Evolutionary conservation across 2,329 filamentous ascomycete species (phyloP), one percentile per base, ranked within the genome.

Genomic region (Aspergillus aculeatus): DNA sequence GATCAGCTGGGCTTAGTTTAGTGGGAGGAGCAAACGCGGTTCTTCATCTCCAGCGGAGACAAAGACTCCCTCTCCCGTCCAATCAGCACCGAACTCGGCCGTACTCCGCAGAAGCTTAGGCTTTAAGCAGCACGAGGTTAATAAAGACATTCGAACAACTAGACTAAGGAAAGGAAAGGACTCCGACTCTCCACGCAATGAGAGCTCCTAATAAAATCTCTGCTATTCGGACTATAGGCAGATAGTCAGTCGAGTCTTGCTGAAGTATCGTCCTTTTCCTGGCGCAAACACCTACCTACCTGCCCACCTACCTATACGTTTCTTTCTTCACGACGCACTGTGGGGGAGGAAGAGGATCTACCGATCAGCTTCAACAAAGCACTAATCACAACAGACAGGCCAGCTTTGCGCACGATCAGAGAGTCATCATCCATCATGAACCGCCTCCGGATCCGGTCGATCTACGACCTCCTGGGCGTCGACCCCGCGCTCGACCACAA

Each of bases 401-500:
- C 38, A 44, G 38, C 5, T 16, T 2, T 2, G 5, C 23, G 23
- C 23, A 23, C 23, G 23, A 23, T 23, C 23, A 44, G 32, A 16
- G 32, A 23, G 23, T 23, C 23, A 29, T 29, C 26, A 12, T 35
- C 32, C 32, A 55, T 54, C 24, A 70, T 71, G 68, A 58, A 58
- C 48, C 59, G 56, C 48, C 31, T 63, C 41, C 44, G 21, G 14
- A 47, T 23, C 38, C 35, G 9, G 41, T 60, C 66, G 32, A 52
- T 63, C 50, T 57, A 63, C 16, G 61, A 53, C 21, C 68, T 76
- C 29, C 67, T 76, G 59, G 69, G 72, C 56, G 71, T 74, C 61
- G 70, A 79, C 63, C 68, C 72, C 5, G 70, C 68, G 16, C 76
- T 47, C 60, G 81, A 83, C 68, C 70, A 73, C 29, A 75, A 83